phyloP scores from a whole-genome alignment of 805 yeast genomes.

The Saccharomycopsis olivae region DNA sequence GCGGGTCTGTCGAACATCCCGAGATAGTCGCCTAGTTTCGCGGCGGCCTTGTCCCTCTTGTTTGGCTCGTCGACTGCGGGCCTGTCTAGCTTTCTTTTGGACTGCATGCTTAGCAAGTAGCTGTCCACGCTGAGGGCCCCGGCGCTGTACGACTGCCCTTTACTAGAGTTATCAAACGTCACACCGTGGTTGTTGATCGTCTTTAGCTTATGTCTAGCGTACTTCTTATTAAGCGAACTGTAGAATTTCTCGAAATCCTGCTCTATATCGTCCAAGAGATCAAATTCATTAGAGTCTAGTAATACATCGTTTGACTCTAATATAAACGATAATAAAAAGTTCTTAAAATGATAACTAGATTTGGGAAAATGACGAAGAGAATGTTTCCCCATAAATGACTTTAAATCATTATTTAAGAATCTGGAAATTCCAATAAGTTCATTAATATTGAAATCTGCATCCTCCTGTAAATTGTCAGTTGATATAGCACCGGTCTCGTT shows the following conservation, averaged over 20 bases:
- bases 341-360: conserved; percentile 11
- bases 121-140: no score
- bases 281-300: conserved; percentile 7
- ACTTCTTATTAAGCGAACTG: neutral
- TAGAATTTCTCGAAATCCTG: conserved; percentile 1
- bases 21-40: no score
- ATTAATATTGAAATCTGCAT: conserved; percentile 1
- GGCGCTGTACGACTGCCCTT: no score
- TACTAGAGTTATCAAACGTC: neutral
- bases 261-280: neutral
- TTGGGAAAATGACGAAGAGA: conserved; percentile 4
- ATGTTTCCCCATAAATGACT: conserved; percentile 3
- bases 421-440: conserved; percentile 10
- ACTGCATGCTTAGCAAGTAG: no score
- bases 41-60: no score
- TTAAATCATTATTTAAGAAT: conserved; percentile 6
- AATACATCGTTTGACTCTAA: conserved; percentile 13
- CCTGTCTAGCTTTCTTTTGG: no score
- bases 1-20: no score
- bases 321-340: conserved; percentile 14
- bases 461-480: neutral
- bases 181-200: neutral
- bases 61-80: no score
- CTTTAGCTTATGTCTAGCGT: neutral
- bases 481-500: neutral